Evolutionary conservation across 306 rosid species (phyloP).

Genomic region (Cucumis hystrix): DNA sequence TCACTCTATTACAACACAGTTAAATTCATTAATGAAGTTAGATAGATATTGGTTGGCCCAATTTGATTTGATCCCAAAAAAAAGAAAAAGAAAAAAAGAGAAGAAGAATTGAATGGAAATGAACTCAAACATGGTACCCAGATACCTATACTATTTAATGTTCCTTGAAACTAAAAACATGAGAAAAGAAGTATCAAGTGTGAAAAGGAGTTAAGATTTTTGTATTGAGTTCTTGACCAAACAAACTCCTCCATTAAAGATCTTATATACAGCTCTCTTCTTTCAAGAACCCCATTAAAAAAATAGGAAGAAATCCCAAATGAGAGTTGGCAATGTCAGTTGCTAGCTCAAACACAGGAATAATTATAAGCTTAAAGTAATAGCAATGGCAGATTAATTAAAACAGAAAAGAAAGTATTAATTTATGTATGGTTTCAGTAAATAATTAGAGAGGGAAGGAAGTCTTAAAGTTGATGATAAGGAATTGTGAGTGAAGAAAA

Average conservation of each 20-base stretch:
- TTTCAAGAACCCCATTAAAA: background rate
- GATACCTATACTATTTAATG: background rate
- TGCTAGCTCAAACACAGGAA: constrained; percentile 48
- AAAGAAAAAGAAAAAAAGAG: no score
- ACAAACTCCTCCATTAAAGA: constrained; percentile 7
- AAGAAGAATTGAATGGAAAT: background rate
- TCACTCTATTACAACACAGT: background rate
- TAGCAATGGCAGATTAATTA: constrained; percentile 1
- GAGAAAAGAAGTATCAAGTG: background rate
- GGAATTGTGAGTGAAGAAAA: constrained; percentile 11
- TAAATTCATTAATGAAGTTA: background rate
- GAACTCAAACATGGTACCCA: background rate
- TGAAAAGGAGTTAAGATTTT: constrained; percentile 5
- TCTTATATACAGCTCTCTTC: background rate
- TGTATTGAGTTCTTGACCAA: constrained; percentile 4
- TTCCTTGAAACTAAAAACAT: background rate
- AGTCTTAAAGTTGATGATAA: background rate
- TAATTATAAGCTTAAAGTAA: constrained; percentile 29
- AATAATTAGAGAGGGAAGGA: background rate
- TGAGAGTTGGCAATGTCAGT: constrained; percentile 60
- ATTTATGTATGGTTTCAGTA: background rate
- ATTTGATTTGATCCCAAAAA: background rate
- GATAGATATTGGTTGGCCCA: background rate
- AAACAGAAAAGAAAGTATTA: background rate
- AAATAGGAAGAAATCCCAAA: background rate